These are phyloP conservation scores for Ananas comosus DNA, from an alignment of 176 grass and related monocot genomes.

Conservation along the genomic window DNA sequence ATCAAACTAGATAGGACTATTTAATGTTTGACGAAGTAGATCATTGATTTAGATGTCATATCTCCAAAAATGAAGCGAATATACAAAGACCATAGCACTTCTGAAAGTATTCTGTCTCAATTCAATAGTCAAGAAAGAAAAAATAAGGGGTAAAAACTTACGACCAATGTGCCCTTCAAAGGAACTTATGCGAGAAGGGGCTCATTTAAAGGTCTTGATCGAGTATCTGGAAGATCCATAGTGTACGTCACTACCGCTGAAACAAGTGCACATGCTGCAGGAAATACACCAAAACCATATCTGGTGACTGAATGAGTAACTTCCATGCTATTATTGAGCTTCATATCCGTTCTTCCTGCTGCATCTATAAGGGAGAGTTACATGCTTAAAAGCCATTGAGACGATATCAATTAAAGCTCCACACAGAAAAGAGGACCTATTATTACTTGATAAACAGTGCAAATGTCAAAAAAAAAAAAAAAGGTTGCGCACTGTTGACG, in stretches of 20 bases:
- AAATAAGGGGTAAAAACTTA: background rate
- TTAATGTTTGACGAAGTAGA: too few relatives aligned
- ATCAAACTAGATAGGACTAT: too few relatives aligned
- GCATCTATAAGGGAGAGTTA: conserved; percentile 9
- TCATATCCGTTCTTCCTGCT: conserved; percentile 39
- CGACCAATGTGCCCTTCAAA: background rate
- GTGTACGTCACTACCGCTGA: conserved; percentile 63
- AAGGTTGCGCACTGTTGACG: background rate
- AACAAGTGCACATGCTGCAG: conserved; percentile 59
- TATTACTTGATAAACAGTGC: background rate
- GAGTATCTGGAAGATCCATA: conserved; percentile 76
- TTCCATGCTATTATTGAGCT: conserved; percentile 8
- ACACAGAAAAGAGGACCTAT: background rate
- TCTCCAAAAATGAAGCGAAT: too few relatives aligned
- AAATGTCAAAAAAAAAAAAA: background rate
- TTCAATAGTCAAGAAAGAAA: background rate
- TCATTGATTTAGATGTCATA: too few relatives aligned
- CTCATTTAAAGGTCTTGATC: conserved; percentile 35
- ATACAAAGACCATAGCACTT: too few relatives aligned
- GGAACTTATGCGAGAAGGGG: conserved; percentile 65
- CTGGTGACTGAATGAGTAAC: conserved; percentile 54
- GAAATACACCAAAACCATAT: conserved; percentile 71
- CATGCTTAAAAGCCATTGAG: conserved; percentile 1
- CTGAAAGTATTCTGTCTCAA: background rate
- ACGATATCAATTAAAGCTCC: background rate